Conservation (phyloP, 805 yeast species). For the Candida tammaniensis region DNA sequence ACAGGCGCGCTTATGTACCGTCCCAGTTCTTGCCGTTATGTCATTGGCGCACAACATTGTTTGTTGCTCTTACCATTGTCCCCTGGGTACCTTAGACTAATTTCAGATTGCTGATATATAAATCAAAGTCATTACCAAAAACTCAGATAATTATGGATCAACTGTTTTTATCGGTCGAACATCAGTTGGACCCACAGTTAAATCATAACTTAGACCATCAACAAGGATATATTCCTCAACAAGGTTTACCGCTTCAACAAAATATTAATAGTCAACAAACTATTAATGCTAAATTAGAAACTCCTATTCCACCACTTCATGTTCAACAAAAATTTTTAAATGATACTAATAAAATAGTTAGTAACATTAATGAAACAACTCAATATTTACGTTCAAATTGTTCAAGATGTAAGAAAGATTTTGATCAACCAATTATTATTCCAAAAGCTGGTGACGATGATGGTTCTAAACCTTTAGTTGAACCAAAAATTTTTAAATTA, state of each 20-base stretch:
- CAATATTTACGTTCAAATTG: conserved; percentile 40
- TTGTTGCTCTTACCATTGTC: too few relatives aligned
- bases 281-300: conserved; percentile 14
- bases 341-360: conserved; percentile 12
- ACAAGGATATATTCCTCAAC: not conserved
- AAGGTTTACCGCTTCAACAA: not conserved
- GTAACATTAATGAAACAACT: conserved; percentile 6
- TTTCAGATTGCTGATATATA: too few relatives aligned
- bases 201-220: not conserved
- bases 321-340: conserved; percentile 39
- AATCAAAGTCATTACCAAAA: not conserved
- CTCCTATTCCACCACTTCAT: conserved; percentile 43
- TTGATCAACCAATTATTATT: conserved; percentile 42
- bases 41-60: too few relatives aligned
- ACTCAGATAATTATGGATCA: conserved; percentile 14
- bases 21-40: too few relatives aligned
- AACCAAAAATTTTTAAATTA: conserved; percentile 47
- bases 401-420: conserved; percentile 59
- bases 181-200: conserved; percentile 10
- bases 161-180: conserved; percentile 14
- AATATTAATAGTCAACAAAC: not conserved
- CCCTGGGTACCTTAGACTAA: too few relatives aligned
- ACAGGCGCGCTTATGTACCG: too few relatives aligned
- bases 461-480: conserved; percentile 28
- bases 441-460: conserved; percentile 24